These are phyloP conservation scores for Colletotrichum zoysiae DNA, from an alignment of 2,329 filamentous ascomycete species.

Conservation along the genomic window DNA sequence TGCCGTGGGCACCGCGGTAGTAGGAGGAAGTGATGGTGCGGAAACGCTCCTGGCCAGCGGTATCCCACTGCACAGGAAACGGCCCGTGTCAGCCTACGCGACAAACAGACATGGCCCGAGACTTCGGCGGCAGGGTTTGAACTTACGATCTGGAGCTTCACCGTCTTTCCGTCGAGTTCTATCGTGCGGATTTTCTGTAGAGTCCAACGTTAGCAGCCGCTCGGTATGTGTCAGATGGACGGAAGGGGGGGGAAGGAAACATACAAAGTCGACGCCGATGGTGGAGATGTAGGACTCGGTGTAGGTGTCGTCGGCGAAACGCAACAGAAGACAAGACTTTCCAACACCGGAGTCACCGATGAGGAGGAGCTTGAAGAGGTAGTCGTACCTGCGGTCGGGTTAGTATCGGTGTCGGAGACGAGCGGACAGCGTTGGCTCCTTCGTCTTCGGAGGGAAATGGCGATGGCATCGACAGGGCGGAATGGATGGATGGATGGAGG, in stretches of 20 bases:
- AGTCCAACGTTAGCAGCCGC: slow-evolving; percentile 32
- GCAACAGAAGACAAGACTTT: slow-evolving; percentile 98
- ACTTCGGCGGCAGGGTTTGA: slow-evolving; percentile 42
- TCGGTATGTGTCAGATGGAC: slow-evolving; percentile 1
- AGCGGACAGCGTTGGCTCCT: neutral
- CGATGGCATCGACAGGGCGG: slow-evolving; percentile 15
- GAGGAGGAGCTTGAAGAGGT: slow-evolving; percentile 99
- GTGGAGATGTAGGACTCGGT: slow-evolving; percentile 99
- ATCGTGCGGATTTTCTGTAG: slow-evolving; percentile 98
- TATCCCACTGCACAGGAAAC: slow-evolving; percentile 83
- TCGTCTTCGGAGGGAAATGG: slow-evolving; percentile 18
- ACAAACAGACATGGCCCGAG: neutral
- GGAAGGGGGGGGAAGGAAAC: slow-evolving; percentile 50
- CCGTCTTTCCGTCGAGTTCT: slow-evolving; percentile 99
- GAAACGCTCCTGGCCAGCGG: slow-evolving; percentile 98
- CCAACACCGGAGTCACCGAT: slow-evolving; percentile 99
- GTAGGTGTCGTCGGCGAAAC: slow-evolving; percentile 99
- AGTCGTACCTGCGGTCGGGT: slow-evolving; percentile 86
- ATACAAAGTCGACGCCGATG: slow-evolving; percentile 98
- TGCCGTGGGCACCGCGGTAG: slow-evolving; percentile 98
- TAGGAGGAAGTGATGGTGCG: slow-evolving; percentile 99
- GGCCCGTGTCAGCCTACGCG: slow-evolving; percentile 47
- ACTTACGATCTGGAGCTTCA: slow-evolving; percentile 98
- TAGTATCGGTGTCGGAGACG: slow-evolving; percentile 42
- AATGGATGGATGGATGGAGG: slow-evolving; percentile 4